Conservation (phyloP, 2,329 filamentous ascomycete genomes). For the Ophiostoma fasciatum region DNA sequence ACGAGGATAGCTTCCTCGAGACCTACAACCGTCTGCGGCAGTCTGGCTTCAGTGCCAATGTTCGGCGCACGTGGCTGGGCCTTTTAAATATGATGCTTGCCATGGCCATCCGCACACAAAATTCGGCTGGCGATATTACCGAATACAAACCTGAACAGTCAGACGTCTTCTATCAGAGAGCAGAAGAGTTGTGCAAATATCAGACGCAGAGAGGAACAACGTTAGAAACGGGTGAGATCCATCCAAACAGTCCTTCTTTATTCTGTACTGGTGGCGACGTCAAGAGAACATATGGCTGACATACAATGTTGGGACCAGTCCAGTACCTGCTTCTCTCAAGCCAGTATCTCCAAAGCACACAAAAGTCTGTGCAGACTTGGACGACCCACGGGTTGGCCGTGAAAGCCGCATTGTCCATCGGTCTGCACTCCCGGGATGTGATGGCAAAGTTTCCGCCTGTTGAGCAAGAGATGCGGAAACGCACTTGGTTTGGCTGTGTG, state of each 20-base stretch:
- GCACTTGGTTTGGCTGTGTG: slow-evolving; percentile 35
- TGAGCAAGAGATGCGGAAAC: slow-evolving; percentile 30
- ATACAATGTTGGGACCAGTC: too few relatives aligned
- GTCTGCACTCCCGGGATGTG: slow-evolving; percentile 30
- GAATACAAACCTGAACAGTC: slow-evolving; percentile 22
- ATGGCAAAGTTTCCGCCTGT: slow-evolving; percentile 21
- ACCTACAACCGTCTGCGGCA: slow-evolving; percentile 13
- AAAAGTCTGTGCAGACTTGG: slow-evolving; percentile 38
- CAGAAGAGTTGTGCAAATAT: slow-evolving; percentile 23
- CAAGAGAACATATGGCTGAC: too few relatives aligned
- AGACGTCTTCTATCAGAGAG: slow-evolving; percentile 29
- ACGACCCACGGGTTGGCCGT: slow-evolving; percentile 36
- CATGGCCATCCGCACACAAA: slow-evolving; percentile 24
- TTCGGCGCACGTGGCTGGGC: slow-evolving; percentile 33
- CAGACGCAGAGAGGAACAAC: slow-evolving; percentile 22
- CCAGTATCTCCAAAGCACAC: slow-evolving; percentile 38
- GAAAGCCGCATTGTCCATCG: slow-evolving; percentile 34
- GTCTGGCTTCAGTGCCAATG: too few relatives aligned
- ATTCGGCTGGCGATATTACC: background rate
- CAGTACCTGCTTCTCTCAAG: slow-evolving; percentile 27
- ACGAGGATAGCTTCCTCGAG: slow-evolving; percentile 10
- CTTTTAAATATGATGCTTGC: slow-evolving; percentile 35
- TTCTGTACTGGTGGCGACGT: too few relatives aligned
- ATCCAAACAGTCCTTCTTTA: too few relatives aligned
- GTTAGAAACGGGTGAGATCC: slow-evolving; percentile 22